A percentile compares a stretch with the other conserved stretches of the same genome.
These are phyloP conservation scores for Paraphoma sp. DNA, from an alignment of 2,329 filamentous ascomycete genomes.

Conservation along the genomic window DNA sequence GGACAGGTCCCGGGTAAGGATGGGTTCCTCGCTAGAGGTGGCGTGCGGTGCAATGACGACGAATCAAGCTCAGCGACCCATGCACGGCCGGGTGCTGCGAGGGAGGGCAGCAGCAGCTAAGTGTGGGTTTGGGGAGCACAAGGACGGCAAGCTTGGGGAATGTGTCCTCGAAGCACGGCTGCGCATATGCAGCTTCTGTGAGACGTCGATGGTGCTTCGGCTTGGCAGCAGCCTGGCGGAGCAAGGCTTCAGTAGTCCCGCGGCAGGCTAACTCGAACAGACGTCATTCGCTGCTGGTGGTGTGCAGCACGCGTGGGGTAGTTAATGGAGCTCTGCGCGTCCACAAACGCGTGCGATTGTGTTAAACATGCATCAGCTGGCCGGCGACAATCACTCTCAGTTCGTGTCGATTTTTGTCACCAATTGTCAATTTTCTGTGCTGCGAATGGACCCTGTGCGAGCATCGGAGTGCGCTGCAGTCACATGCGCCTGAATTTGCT, in stretches of 20 bases:
- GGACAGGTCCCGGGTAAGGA: constrained; percentile 16
- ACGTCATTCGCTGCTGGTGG: constrained; percentile 16
- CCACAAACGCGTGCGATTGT: background rate
- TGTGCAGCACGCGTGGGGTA: background rate
- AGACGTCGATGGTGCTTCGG: background rate
- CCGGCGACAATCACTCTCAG: background rate
- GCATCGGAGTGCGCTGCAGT: constrained; percentile 9
- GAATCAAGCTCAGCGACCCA: constrained; percentile 10
- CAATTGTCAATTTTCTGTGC: background rate
- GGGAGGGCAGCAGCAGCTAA: background rate
- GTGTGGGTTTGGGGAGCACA: constrained; percentile 12
- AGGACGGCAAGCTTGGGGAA: constrained; percentile 8
- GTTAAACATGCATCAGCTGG: background rate
- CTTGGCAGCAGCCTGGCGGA: background rate
- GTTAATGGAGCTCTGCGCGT: background rate
- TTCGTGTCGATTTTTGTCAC: background rate
- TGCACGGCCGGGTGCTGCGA: constrained; percentile 6
- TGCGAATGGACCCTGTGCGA: constrained; percentile 8
- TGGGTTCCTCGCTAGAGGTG: constrained; percentile 44
- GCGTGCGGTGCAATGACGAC: constrained; percentile 33
- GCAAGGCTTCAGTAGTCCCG: background rate
- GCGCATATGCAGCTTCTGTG: background rate
- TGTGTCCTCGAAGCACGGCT: background rate
- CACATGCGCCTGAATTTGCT: constrained; percentile 12
- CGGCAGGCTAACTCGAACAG: constrained; percentile 3